These are phyloP conservation scores for Cercophora scortea DNA, from an alignment of 495 filamentous ascomycete genomes.

Conservation along the genomic window DNA sequence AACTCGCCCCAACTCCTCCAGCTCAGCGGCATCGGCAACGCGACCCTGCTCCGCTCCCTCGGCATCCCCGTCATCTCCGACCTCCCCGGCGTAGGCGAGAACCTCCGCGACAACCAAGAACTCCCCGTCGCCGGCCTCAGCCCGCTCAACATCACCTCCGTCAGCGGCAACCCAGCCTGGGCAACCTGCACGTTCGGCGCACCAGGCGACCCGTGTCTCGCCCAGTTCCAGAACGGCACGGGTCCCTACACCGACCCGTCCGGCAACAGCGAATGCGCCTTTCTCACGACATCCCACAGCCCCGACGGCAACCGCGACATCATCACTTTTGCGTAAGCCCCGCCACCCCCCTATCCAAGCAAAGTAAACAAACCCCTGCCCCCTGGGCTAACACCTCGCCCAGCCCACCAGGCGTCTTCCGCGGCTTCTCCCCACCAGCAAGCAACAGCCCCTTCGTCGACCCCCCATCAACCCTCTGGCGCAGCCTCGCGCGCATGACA, in stretches of 20 bases:
- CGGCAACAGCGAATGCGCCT: constrained; percentile 7
- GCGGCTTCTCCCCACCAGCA: constrained; percentile 24
- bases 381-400: background rate
- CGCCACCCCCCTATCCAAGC: background rate
- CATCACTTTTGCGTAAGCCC: constrained; percentile 29
- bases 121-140: constrained; percentile 26
- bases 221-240: constrained; percentile 3
- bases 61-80: background rate
- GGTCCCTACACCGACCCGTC: constrained; percentile 12
- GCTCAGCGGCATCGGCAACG: constrained; percentile 25
- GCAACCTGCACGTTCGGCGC: constrained; percentile 14
- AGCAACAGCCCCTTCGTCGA: constrained; percentile 4
- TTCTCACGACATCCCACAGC: constrained; percentile 2
- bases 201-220: constrained; percentile 16
- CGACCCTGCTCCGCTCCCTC: background rate
- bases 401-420: constrained; percentile 8
- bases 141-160: constrained; percentile 2
- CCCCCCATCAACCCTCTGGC: constrained; percentile 7
- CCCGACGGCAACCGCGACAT: constrained; percentile 14
- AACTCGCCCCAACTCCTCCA: constrained; percentile 42
- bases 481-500: constrained; percentile 18
- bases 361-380: background rate
- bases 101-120: constrained; percentile 45
- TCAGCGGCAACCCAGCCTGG: background rate
- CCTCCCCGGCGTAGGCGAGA: constrained; percentile 1